These are phyloP conservation scores for Diplodia intermedia DNA, from an alignment of 2,329 filamentous ascomycete species.

Conservation along the genomic window DNA sequence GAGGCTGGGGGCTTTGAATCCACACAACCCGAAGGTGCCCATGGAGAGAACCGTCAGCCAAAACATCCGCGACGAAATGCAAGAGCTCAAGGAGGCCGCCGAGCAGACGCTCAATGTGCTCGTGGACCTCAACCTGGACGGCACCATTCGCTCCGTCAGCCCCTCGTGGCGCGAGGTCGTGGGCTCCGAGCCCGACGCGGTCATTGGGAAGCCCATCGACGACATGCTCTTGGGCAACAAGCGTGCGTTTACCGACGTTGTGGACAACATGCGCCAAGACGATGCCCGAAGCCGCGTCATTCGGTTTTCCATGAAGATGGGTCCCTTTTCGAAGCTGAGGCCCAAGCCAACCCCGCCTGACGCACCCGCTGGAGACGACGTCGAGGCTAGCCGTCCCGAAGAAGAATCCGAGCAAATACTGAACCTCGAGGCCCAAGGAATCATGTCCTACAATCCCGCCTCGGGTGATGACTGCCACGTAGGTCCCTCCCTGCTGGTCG, in stretches of 20 bases:
- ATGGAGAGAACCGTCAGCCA: constrained; percentile 76
- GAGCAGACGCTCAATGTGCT: constrained; percentile 97
- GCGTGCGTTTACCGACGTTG: constrained; percentile 78
- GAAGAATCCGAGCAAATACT: constrained; percentile 59
- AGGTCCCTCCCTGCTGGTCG: constrained; percentile 52
- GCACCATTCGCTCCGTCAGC: constrained; percentile 92
- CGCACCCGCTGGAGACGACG: constrained; percentile 42
- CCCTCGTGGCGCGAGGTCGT: constrained; percentile 95
- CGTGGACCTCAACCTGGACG: constrained; percentile 89
- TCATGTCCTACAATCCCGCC: constrained; percentile 93
- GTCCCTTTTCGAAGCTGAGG: constrained; percentile 45
- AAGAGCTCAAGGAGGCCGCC: constrained; percentile 92
- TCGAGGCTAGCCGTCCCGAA: constrained; percentile 40
- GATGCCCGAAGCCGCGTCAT: constrained; percentile 85
- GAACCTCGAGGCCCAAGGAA: constrained; percentile 92
- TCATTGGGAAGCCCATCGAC: constrained; percentile 78
- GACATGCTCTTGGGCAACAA: constrained; percentile 84
- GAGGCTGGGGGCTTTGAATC: constrained; percentile 48
- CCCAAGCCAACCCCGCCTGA: constrained; percentile 42
- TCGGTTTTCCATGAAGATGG: constrained; percentile 48
- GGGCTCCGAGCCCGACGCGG: constrained; percentile 74
- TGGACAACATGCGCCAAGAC: constrained; percentile 88
- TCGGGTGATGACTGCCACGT: constrained; percentile 90
- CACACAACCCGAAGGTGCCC: constrained; percentile 40
- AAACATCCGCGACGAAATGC: constrained; percentile 89